phyloP scores from a whole-genome alignment of 805 yeast genomes.

The Wickerhamomyces hampshirensis region DNA sequence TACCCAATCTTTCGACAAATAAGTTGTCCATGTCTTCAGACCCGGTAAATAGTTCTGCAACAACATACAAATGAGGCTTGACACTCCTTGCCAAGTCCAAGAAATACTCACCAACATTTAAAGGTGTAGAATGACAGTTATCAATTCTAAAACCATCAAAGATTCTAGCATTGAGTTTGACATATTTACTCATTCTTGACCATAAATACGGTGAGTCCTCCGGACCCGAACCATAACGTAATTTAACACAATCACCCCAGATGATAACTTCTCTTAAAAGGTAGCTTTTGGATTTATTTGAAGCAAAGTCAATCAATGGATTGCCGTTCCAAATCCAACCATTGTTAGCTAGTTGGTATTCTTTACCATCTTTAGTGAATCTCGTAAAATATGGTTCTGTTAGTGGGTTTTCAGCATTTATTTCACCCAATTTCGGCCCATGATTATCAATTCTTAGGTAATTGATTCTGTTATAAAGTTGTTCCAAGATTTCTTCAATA shows the following conservation, averaged over 20 bases:
- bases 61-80: constrained; percentile 84
- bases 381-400: constrained; percentile 88
- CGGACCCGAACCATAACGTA: constrained; percentile 74
- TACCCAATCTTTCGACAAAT: constrained; percentile 86
- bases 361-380: constrained; percentile 48
- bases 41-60: constrained; percentile 92
- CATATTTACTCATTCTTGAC: constrained; percentile 80
- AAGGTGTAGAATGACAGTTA: constrained; percentile 93
- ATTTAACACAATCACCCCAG: constrained; percentile 96
- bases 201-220: constrained; percentile 87
- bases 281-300: constrained; percentile 71
- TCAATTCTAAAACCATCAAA: constrained; percentile 92
- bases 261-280: constrained; percentile 88
- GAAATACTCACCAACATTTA: constrained; percentile 88
- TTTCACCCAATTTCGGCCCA: constrained; percentile 77
- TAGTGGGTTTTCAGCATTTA: constrained; percentile 54
- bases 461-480: constrained; percentile 70
- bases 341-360: constrained; percentile 81
- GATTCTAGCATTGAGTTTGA: constrained; percentile 61
- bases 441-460: constrained; percentile 70
- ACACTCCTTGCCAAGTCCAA: constrained; percentile 82
- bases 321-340: constrained; percentile 99
- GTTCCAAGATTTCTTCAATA: constrained; percentile 54
- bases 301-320: constrained; percentile 91
- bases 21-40: constrained; percentile 86